phyloP scores from a whole-genome alignment of 1,139 yeast genomes.

The Kurtzmaniella quercitrusa region DNA sequence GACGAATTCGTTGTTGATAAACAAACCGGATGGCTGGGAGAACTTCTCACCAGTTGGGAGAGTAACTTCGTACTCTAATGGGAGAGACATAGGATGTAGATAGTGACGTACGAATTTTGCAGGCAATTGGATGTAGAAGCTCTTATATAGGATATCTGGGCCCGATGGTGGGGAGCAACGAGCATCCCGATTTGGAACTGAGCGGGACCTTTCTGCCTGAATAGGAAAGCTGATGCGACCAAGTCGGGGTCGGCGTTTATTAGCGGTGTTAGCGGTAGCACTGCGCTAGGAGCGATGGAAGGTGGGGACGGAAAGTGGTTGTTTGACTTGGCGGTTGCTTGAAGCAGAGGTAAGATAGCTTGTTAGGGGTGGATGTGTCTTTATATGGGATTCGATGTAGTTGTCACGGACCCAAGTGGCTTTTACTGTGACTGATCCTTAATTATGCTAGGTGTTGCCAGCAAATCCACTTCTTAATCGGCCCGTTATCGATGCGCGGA shows the following conservation, averaged over 20 bases:
- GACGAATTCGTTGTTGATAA: slow-evolving; percentile 78
- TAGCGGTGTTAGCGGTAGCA: too few relatives aligned
- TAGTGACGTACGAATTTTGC: background rate
- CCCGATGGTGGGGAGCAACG: background rate
- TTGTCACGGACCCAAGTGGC: too few relatives aligned
- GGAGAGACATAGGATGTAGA: slow-evolving; percentile 23
- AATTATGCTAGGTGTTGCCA: too few relatives aligned
- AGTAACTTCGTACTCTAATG: slow-evolving; percentile 39
- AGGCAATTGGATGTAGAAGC: background rate
- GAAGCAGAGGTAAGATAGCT: too few relatives aligned
- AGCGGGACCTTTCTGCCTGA: background rate
- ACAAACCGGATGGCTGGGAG: slow-evolving; percentile 71
- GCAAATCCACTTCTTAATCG: too few relatives aligned
- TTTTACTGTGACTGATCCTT: too few relatives aligned
- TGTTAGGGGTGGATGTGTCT: too few relatives aligned
- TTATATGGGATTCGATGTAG: too few relatives aligned
- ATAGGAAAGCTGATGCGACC: background rate
- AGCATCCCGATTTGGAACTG: background rate
- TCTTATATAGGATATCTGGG: background rate
- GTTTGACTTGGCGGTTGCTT: too few relatives aligned
- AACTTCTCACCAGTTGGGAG: slow-evolving; percentile 55
- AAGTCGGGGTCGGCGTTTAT: background rate
- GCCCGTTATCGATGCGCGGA: too few relatives aligned
- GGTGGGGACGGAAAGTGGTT: too few relatives aligned
- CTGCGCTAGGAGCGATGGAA: too few relatives aligned